These are phyloP conservation scores for Stenogyne calaminthoides DNA, from an alignment of 305 asterid genomes.

Conservation along the genomic window DNA sequence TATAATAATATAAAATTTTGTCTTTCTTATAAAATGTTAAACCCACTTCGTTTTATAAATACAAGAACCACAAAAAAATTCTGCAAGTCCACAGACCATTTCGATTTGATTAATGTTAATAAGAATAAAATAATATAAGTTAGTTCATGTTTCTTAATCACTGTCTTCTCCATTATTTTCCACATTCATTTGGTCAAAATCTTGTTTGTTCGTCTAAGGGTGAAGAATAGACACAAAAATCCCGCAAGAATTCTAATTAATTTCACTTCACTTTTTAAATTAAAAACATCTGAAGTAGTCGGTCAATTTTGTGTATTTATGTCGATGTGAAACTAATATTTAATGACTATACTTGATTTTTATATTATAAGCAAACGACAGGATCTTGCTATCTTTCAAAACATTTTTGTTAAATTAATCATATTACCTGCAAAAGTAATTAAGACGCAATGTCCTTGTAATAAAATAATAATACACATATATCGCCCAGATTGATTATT, in stretches of 20 bases:
- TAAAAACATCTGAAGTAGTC: slow-evolving; percentile 7
- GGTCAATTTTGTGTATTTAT: slow-evolving; percentile 2
- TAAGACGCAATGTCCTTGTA: not conserved
- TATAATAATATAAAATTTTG: not conserved
- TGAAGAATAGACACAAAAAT: slow-evolving; percentile 31
- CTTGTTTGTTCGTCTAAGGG: slow-evolving; percentile 7
- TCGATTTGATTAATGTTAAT: not conserved
- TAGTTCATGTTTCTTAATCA: slow-evolving; percentile 29
- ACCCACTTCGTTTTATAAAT: not conserved
- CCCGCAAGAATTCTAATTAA: slow-evolving; percentile 8
- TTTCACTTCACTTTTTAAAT: slow-evolving; percentile 7
- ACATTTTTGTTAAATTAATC: not conserved
- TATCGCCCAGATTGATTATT: not conserved
- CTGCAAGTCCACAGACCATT: not conserved
- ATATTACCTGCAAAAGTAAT: slow-evolving; percentile 17
- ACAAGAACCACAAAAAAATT: not conserved
- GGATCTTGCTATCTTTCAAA: not conserved
- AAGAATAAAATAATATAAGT: not conserved
- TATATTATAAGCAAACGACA: not conserved
- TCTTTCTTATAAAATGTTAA: not conserved
- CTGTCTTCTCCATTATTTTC: not conserved
- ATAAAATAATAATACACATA: not conserved
- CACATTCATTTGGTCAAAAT: slow-evolving; percentile 4
- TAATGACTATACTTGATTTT: not conserved
- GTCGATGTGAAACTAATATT: not conserved